Evolutionary conservation across 768 basidiomycete species (phyloP).

Genomic region (Pleurotus ostreatus): DNA sequence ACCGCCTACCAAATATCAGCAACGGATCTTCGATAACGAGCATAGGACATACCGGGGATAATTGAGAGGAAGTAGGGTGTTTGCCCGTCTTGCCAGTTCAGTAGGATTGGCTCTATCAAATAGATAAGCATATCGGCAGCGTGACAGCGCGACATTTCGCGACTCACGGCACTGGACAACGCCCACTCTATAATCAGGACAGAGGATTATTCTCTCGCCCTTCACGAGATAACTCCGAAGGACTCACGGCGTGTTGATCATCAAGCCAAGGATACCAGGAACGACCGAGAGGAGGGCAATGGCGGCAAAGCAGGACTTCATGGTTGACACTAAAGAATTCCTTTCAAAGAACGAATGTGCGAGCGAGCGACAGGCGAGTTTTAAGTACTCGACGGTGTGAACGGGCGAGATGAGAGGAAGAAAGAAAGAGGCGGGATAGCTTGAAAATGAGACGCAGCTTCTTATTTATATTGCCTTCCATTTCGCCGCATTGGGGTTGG

Average conservation of each 20-base stretch:
- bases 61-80: slow-evolving; percentile 58
- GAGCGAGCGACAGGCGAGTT: background rate
- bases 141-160: background rate
- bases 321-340: slow-evolving; percentile 14
- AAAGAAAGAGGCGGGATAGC: background rate
- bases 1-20: slow-evolving; percentile 34
- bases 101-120: slow-evolving; percentile 50
- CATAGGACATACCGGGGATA: slow-evolving; percentile 48
- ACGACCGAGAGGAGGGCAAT: slow-evolving; percentile 33
- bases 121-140: background rate
- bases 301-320: slow-evolving; percentile 33
- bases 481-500: background rate
- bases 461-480: background rate
- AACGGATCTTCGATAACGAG: too few species aligned
- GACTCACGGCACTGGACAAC: slow-evolving; percentile 50
- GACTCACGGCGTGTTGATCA: slow-evolving; percentile 70
- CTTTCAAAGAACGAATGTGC: slow-evolving; percentile 8
- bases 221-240: background rate
- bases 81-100: slow-evolving; percentile 49
- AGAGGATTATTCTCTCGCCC: too few species aligned
- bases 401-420: background rate
- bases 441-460: slow-evolving; percentile 1
- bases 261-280: slow-evolving; percentile 36
- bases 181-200: slow-evolving; percentile 22
- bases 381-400: background rate